Percentiles rank a stretch among this genome's conserved stretches.
These are phyloP conservation scores for Coffea eugenioides DNA, from an alignment of 257 asterid species.

Conservation along the genomic window DNA sequence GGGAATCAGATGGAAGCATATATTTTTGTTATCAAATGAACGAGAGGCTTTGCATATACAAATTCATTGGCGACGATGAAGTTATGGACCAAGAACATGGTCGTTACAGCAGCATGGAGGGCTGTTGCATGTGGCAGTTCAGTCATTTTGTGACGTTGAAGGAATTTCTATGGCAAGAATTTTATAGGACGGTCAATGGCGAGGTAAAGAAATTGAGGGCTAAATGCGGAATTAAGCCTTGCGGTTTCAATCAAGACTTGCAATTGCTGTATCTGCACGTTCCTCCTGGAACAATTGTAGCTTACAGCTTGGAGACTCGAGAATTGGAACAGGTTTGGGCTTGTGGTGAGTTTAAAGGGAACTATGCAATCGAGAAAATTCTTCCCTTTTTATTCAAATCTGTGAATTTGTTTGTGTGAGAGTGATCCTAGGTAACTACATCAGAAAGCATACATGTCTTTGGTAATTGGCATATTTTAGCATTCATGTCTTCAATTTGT, in stretches of 20 bases:
- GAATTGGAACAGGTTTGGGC: slow-evolving; percentile 18
- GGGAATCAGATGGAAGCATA: slow-evolving; percentile 25
- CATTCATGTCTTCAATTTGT: no score
- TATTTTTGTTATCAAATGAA: slow-evolving; percentile 13
- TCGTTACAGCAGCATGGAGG: background rate
- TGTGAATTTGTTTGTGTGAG: slow-evolving; percentile 6
- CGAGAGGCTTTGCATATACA: slow-evolving; percentile 12
- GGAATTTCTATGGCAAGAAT: background rate
- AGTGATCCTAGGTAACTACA: no score
- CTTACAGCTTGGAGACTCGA: slow-evolving; percentile 26
- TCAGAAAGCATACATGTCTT: no score
- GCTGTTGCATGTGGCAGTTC: slow-evolving; percentile 9
- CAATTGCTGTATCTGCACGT: slow-evolving; percentile 18
- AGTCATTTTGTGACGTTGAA: slow-evolving; percentile 7
- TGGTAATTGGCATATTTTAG: no score
- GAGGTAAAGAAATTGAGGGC: background rate
- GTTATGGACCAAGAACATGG: background rate
- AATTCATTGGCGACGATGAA: slow-evolving; percentile 2
- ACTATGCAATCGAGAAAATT: slow-evolving; percentile 8
- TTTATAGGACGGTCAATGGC: background rate
- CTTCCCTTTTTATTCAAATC: slow-evolving; percentile 16
- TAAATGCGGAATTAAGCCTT: slow-evolving; percentile 10
- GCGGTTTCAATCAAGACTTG: slow-evolving; percentile 30
- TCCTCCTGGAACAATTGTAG: slow-evolving; percentile 16
- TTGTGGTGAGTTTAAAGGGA: slow-evolving; percentile 1